Conservation (phyloP, 2,329 filamentous ascomycete genomes). For the Penicillium sp. region DNA sequence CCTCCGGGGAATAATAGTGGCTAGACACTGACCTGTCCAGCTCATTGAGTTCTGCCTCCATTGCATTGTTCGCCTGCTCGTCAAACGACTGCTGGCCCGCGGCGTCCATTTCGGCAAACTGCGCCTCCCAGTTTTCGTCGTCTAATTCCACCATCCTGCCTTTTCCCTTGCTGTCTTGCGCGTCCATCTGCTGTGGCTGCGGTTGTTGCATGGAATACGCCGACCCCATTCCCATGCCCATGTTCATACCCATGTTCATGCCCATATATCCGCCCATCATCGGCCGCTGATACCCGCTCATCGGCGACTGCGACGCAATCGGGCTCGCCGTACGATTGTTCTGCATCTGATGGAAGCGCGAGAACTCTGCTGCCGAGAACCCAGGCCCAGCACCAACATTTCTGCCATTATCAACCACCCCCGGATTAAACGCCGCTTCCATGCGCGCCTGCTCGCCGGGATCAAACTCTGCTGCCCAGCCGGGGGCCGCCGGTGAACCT, state of each 20-base stretch:
- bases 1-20: not conserved
- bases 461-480: slow-evolving; percentile 63
- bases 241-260: slow-evolving; percentile 35
- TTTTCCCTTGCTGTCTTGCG: slow-evolving; percentile 64
- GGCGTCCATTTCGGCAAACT: slow-evolving; percentile 82
- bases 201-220: slow-evolving; percentile 40
- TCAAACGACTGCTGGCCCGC: slow-evolving; percentile 53
- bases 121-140: slow-evolving; percentile 91
- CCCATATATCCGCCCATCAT: slow-evolving; percentile 55
- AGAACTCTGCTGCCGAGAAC: slow-evolving; percentile 82
- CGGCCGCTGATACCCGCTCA: too few relatives aligned
- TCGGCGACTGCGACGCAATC: slow-evolving; percentile 50
- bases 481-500: slow-evolving; percentile 44
- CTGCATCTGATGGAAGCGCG: slow-evolving; percentile 67
- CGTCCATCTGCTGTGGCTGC: slow-evolving; percentile 43
- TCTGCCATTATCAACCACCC: slow-evolving; percentile 44
- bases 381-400: slow-evolving; percentile 43
- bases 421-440: slow-evolving; percentile 58
- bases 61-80: slow-evolving; percentile 65
- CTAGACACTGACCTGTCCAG: slow-evolving; percentile 72
- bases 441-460: slow-evolving; percentile 62
- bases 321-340: slow-evolving; percentile 62
- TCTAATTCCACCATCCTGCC: slow-evolving; percentile 81
- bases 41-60: slow-evolving; percentile 82
- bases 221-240: slow-evolving; percentile 38